Evolutionary conservation across 352 stramenopile genomes (phyloP).

Genomic region (Globisporangium acanthophoron): DNA sequence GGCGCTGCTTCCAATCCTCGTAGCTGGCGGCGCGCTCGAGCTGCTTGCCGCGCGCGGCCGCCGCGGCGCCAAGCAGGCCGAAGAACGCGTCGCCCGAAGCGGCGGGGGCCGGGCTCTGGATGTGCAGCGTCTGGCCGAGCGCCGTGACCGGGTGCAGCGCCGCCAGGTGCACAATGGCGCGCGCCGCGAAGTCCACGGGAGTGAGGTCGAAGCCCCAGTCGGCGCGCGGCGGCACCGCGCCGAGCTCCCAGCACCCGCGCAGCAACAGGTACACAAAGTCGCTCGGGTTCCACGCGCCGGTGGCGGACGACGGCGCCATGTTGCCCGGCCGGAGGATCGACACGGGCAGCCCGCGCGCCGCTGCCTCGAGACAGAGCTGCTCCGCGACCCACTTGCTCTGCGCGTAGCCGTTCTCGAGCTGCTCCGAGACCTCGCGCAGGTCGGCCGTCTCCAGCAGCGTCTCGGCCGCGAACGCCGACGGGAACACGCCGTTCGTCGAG

Average conservation of each 20-base stretch:
- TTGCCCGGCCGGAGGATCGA: constrained; percentile 88
- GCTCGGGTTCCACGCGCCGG: constrained; percentile 77
- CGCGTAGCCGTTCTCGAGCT: constrained; percentile 79
- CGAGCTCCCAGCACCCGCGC: constrained; percentile 63
- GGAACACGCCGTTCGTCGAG: constrained; percentile 90
- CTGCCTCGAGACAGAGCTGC: constrained; percentile 77
- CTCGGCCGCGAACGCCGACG: constrained; percentile 25
- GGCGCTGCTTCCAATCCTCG: constrained; percentile 32
- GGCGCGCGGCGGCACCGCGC: constrained; percentile 45
- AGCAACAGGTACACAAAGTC: constrained; percentile 91
- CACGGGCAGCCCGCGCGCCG: constrained; percentile 73
- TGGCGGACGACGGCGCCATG: constrained; percentile 65
- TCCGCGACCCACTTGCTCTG: constrained; percentile 92
- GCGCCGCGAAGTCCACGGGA: constrained; percentile 89
- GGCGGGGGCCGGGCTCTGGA: constrained; percentile 50
- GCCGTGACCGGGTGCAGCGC: constrained; percentile 42
- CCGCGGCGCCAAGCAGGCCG: constrained; percentile 20
- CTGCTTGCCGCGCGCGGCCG: constrained; percentile 15
- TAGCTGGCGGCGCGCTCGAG: constrained; percentile 28
- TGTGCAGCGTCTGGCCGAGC: constrained; percentile 67
- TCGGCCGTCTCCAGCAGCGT: constrained; percentile 47
- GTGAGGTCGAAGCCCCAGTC: constrained; percentile 90
- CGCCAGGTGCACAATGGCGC: constrained; percentile 78
- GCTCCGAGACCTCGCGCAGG: constrained; percentile 46
- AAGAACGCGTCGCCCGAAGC: constrained; percentile 50